A percentile compares a stretch with the other conserved stretches of the same genome.
Conservation (phyloP, 176 grass and related monocot species). For the Phyllostachys edulis region DNA sequence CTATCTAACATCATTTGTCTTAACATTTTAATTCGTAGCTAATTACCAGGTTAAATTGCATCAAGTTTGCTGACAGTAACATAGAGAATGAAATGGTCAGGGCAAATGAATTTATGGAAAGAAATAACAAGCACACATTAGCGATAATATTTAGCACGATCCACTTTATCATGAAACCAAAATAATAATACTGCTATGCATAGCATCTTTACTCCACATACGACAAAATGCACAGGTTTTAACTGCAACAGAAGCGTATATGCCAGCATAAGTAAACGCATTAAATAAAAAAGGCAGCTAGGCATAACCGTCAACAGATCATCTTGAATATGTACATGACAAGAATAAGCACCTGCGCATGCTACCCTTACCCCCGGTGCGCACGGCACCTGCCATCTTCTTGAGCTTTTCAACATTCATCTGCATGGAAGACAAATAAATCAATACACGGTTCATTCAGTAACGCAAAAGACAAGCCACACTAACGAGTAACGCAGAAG, state of each 20-base stretch:
- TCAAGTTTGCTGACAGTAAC: neutral
- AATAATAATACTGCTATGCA: neutral
- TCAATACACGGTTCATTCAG: constrained; percentile 11
- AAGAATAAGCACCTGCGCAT: constrained; percentile 69
- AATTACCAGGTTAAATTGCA: neutral
- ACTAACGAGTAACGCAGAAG: neutral
- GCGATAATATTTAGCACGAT: neutral
- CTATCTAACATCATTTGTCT: neutral
- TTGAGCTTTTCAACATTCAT: constrained; percentile 86
- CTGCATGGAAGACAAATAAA: constrained; percentile 40
- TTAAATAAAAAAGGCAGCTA: neutral
- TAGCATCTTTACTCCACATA: neutral
- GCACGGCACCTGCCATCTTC: constrained; percentile 89
- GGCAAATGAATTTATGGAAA: neutral
- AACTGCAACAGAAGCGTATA: neutral
- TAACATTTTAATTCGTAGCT: neutral
- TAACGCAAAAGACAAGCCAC: neutral
- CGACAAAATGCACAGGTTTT: neutral
- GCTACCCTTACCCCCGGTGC: constrained; percentile 87
- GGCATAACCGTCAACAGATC: neutral
- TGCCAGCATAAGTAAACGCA: neutral
- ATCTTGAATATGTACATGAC: neutral
- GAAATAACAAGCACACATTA: neutral
- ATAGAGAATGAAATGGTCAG: neutral
- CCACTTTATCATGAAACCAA: neutral